Base-by-base conservation (phyloP, 129 eudicot species). In the Kitagawia praeruptora region DNA sequence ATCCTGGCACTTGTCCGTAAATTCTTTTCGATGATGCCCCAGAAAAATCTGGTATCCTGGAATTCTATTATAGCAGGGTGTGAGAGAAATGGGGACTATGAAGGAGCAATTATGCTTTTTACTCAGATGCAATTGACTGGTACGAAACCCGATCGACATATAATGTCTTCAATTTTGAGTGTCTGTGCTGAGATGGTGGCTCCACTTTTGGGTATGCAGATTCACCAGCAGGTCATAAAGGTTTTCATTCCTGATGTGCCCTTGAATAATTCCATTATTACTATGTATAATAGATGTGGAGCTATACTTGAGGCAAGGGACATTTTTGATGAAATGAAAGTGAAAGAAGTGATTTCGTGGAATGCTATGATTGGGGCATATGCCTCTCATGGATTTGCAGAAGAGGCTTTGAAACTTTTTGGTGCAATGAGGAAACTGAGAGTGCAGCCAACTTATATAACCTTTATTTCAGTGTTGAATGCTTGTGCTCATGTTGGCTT, bases 1-100 rank as follows among this genome's bases (percentile, higher is more conserved):
- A 80, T 80, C 37, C 78, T 86, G 86, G 78, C 80, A 73, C 75
- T 80, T 25, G 92, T 88, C 10, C 77, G 13, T 46, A 70, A 82
- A 28, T 86, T 73, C 37, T 88, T 88, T 37, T n/a, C 75, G 28
- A 86, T 70, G 77, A 84, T 85, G 81, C 92, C 92, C 73, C 75
- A 82, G 73, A 88, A 83, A 75, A 84, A 58, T 41, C 69, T 37
- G 27, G 88, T 88, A n/a, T 84, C 92, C 10, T 86, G 89, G 92
- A 88, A 88, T 76, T 79, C 89, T 39, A 77, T 88, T 2, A 86
- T 67, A 27, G 41, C 73, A 31, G 73, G 73, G 40, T 67, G 41
- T 31, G 73, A 25, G 73, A 67, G 39, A 28, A 67, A 67, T 13
- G 23, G 39, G 42, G 73, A 67, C 21, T 67, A 67, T 67, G 73